Evolutionary conservation across 306 rosid genomes (phyloP).

Genomic region (Cucumis sativus): DNA sequence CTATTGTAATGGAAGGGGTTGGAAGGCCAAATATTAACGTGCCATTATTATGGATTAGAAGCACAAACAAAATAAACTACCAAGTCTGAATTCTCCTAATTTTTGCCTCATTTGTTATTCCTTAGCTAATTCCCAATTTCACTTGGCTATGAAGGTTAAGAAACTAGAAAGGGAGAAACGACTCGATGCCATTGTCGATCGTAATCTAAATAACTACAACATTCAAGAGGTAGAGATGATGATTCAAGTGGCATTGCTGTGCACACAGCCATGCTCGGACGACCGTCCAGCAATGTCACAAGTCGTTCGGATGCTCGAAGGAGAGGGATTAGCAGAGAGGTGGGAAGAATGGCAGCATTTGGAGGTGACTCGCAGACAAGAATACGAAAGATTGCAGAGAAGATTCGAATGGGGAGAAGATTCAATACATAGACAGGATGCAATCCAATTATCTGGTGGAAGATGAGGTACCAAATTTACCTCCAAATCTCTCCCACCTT

Average conservation of each 20-base stretch:
- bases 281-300: constrained; percentile 94
- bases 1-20: no score
- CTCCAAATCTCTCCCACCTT: neutral
- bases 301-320: constrained; percentile 96
- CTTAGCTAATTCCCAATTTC: constrained; percentile 3
- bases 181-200: constrained; percentile 68
- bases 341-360: constrained; percentile 98
- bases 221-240: constrained; percentile 85
- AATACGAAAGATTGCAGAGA: constrained; percentile 79
- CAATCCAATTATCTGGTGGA: constrained; percentile 88
- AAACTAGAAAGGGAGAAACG: constrained; percentile 84
- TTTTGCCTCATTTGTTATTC: neutral
- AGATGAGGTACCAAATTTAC: constrained; percentile 30
- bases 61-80: neutral
- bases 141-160: constrained; percentile 45
- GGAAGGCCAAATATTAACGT: neutral
- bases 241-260: constrained; percentile 85
- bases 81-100: neutral
- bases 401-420: constrained; percentile 99
- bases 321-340: constrained; percentile 97
- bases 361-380: constrained; percentile 83
- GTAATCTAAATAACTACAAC: constrained; percentile 52
- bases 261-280: constrained; percentile 91
- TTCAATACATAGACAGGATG: constrained; percentile 79
- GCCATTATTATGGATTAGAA: neutral